Evolutionary conservation across 1,139 yeast genomes (phyloP), one percentile per base, ranked within the genome.

Genomic region (Suhomyces anneliseae): DNA sequence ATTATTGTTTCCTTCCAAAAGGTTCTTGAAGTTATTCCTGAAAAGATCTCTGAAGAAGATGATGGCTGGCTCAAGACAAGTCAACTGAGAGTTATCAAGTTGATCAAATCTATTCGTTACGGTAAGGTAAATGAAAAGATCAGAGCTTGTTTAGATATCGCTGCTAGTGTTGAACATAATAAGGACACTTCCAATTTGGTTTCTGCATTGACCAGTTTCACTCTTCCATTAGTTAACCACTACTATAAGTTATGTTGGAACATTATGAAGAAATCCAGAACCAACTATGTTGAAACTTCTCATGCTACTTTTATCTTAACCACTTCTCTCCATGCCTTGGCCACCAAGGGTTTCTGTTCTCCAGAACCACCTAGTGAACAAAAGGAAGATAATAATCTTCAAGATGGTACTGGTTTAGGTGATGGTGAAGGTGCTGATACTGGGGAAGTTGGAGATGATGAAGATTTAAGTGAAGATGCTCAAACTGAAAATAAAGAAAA

Each of bases 391-490:
- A 78, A 79, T 49, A 83, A 87, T 57, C 58, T 85, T 61, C 85
- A 85, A 34, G 89, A 85, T 44, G 99, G 99, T 44, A 89, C 97
- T n/a, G 99, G 99, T 9, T 74, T 93, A 36, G 99, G 99, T 42
- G 98, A 93, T 63, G 99, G 98, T 24, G 90, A 87, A 51, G 98
- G 97, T 52, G 83, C 83, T 57, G 85, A 85, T 58, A 82, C 95
- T 0, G 85, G 90, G 42, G 97, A 90, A 61, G 87, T 87, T 46
- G 96, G 87, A 51, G 96, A 92, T 44, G 97, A 93, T 56, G 98
- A 92, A 56, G 97, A 93, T 64, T 74, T 92, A 46, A 75, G 85
- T 8, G 98, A 93, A 61, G 85, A 89, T 60, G 97, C 97, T 2
- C 95, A 90, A 61, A 82, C 85, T 45, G 88, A 85, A 8, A 89